These are phyloP conservation scores for Talaromyces borbonicus DNA, from an alignment of 495 filamentous ascomycete genomes.

Conservation along the genomic window DNA sequence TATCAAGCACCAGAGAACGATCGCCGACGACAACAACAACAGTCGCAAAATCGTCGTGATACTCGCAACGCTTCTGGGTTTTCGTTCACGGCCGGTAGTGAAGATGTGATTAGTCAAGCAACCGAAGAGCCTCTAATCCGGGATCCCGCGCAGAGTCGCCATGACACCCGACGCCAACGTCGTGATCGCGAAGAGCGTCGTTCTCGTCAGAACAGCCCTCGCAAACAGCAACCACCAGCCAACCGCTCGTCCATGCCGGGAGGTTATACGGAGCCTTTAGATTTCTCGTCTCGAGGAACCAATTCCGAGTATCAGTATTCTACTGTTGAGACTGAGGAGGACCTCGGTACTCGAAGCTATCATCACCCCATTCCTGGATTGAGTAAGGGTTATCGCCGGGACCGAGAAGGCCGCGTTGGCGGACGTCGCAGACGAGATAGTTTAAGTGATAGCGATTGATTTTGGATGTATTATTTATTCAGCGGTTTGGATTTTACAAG, in stretches of 20 bases:
- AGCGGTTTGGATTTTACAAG: not conserved
- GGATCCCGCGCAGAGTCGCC: conserved; percentile 24
- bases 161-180: conserved; percentile 18
- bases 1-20: conserved; percentile 25
- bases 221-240: conserved; percentile 25
- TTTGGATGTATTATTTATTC: not conserved
- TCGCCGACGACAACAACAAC: too few species aligned
- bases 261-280: conserved; percentile 49
- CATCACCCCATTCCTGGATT: conserved; percentile 70
- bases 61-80: conserved; percentile 29
- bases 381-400: conserved; percentile 38
- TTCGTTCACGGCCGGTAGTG: conserved; percentile 42
- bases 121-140: conserved; percentile 38
- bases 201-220: conserved; percentile 29
- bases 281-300: conserved; percentile 34
- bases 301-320: conserved; percentile 39
- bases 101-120: conserved; percentile 44
- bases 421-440: conserved; percentile 35
- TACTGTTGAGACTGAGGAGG: conserved; percentile 45
- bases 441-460: conserved; percentile 43
- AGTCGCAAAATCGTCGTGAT: too few species aligned
- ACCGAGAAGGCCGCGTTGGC: conserved; percentile 24
- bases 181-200: conserved; percentile 12
- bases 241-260: conserved; percentile 25
- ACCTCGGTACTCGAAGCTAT: conserved; percentile 70